These are phyloP conservation scores for Berberis thunbergii DNA, from an alignment of 164 flowering plant species.

Conservation along the genomic window DNA sequence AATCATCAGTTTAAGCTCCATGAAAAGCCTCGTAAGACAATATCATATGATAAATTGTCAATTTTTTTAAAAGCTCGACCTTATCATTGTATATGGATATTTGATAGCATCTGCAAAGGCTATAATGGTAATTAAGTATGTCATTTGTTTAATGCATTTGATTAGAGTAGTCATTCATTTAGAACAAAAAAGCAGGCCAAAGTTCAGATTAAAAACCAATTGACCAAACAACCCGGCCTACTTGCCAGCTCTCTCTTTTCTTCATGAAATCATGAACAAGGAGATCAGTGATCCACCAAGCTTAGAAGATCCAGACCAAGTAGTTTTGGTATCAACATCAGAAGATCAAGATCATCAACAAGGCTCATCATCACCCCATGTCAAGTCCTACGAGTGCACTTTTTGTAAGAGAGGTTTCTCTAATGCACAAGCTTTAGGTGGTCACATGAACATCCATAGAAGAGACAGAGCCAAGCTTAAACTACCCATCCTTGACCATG, in stretches of 20 bases:
- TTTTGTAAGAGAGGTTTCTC: slow-evolving; percentile 34
- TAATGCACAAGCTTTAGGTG: slow-evolving; percentile 41
- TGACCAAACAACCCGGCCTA: background rate
- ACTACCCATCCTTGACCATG: slow-evolving; percentile 5
- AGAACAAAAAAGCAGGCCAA: too few species aligned
- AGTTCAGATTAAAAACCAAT: too few species aligned
- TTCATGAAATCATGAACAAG: background rate
- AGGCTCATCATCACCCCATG: background rate
- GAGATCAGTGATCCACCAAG: background rate
- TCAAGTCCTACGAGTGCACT: slow-evolving; percentile 22
- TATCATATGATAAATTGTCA: too few species aligned
- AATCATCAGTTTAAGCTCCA: too few species aligned
- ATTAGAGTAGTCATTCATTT: too few species aligned
- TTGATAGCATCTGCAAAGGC: too few species aligned
- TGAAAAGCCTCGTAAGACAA: too few species aligned
- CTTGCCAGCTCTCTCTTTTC: background rate
- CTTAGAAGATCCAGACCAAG: background rate
- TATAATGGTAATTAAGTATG: too few species aligned
- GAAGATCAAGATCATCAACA: background rate
- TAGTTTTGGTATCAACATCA: background rate
- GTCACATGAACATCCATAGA: slow-evolving; percentile 45
- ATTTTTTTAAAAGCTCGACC: too few species aligned
- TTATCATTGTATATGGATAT: too few species aligned
- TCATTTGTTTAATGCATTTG: too few species aligned
- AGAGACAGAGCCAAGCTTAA: slow-evolving; percentile 42